Base-by-base conservation (phyloP, 2,329 filamentous ascomycete genomes). In the Elsinoe arachidis region DNA sequence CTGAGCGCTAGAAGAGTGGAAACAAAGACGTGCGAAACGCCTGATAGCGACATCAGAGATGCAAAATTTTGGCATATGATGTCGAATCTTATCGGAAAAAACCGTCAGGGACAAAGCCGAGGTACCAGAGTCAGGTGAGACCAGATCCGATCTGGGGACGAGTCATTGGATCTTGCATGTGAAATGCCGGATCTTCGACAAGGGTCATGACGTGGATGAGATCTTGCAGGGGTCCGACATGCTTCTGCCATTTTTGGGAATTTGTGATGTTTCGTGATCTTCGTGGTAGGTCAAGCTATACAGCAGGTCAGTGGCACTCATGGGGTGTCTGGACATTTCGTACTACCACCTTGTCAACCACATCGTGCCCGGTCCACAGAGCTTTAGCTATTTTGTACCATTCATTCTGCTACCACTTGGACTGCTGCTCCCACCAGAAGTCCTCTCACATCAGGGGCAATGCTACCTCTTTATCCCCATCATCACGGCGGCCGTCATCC, bases 361-460 rank as follows among this genome's bases (percentile, higher is more conserved):
- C 37, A 61, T 68, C 34, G 57, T 67, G 7, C 67, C 67, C 5
- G 67, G 66, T 12, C 66, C 66, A 6, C 63, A 61, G 33, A 64
- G 61, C 39, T 14, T 63, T 19, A 65, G 61, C 33, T 68, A 67
- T 56, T 64, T 68, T 53, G 26, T 67, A 9, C 62, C 66, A 11
- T 58, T 61, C 2, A 12, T 66, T 12, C 57, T 69, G 2, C 58
- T 67, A 14, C 64, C 62, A 14, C 56, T 64, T 14, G 62, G 63
- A 12, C 60, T 69, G 1, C 58, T 63, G 1, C 61, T 63, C n/a
- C 66, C 66, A 2, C 66, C 63, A 26, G 63, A 35, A 34, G 53
- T 58, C 1, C 34, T 39, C 5, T 58, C 59, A 7, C 57, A 57
- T 11, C 39, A 47, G 17, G 5, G 26, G 34, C n/a, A 55, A 51